Evolutionary conservation across 2,329 filamentous ascomycete species (phyloP).

Genomic region (Xylariaceae sp.): DNA sequence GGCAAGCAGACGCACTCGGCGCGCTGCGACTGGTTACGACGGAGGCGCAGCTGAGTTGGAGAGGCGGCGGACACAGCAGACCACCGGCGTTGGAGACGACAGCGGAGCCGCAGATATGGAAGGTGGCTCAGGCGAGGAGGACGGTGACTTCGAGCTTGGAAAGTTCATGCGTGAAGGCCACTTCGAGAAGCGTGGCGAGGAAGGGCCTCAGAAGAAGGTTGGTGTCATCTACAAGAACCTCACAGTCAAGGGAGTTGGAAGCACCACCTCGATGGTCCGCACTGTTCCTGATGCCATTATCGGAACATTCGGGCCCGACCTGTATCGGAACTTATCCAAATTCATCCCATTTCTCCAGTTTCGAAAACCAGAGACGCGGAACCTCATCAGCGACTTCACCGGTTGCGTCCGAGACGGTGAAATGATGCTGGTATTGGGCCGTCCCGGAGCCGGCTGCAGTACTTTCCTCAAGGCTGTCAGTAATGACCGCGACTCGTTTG

Average conservation of each 20-base stretch:
- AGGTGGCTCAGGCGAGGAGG: no score
- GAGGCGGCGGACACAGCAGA: not conserved
- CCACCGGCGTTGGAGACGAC: slow-evolving; percentile 5
- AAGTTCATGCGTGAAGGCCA: slow-evolving; percentile 71
- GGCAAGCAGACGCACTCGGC: slow-evolving; percentile 15
- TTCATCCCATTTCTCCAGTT: slow-evolving; percentile 30
- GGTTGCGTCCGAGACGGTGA: slow-evolving; percentile 64
- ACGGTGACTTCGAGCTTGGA: slow-evolving; percentile 63
- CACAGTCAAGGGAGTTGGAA: slow-evolving; percentile 67
- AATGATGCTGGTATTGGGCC: slow-evolving; percentile 65
- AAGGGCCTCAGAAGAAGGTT: slow-evolving; percentile 69
- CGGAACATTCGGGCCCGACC: slow-evolving; percentile 75
- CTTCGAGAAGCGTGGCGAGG: slow-evolving; percentile 66
- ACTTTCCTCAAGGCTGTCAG: slow-evolving; percentile 74
- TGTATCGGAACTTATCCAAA: slow-evolving; percentile 58
- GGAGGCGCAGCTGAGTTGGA: not conserved
- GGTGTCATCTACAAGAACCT: slow-evolving; percentile 74
- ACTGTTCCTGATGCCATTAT: slow-evolving; percentile 71
- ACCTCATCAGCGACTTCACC: slow-evolving; percentile 61
- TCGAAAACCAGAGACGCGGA: slow-evolving; percentile 24
- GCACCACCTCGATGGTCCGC: slow-evolving; percentile 63
- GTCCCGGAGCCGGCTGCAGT: slow-evolving; percentile 70
- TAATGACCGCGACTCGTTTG: slow-evolving; percentile 64
- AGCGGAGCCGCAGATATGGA: slow-evolving; percentile 21
- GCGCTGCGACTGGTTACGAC: not conserved